Evolutionary conservation across 2,329 filamentous ascomycete species (phyloP), one percentile per base, ranked within the genome.

Genomic region (Sporothrix phasma): DNA sequence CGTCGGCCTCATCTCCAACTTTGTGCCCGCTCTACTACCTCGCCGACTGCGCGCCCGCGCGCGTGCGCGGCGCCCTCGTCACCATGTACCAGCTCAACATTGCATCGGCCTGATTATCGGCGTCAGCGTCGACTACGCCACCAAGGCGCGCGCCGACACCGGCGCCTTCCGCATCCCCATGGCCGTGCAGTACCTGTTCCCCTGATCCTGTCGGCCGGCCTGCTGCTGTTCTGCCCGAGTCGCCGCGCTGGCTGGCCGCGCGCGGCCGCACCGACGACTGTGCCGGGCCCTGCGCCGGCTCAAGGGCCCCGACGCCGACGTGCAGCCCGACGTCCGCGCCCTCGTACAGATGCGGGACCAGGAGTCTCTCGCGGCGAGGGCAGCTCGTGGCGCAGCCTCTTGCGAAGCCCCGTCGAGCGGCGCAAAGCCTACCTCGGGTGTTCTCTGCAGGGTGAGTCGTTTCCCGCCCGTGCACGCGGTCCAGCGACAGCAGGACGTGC

Each of bases 221-320:
- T 59, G 41, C 58, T 61, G 41, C 58, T 47, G 19, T 61, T 61
- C 58, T 61, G 58, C 41, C 58, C 58, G 58, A 61, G 26, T 61
- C 58, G 26, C 58, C 58, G 17, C 58, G 58, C 58, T 61, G 58
- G 58, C 29, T 61, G 15, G 58, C 43, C 2, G 39, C 24, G 19
- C 24, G 24, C 24, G 37, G 47, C 41, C 58, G 58, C n/a, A 47
- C 34, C 26, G 58, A 61, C 10, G 58, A 46, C 37, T 59, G 54
- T 37, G 37, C 11, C 19, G 15, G 13, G 34, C 54, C 5, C 22
- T 59, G 22, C 54, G 37, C 19, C 54, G 54, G 24, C 54, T 59
- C 37, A 59, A 59, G 54, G 54, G 54, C 34, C 54, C 54, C 6
- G 15, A 43, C 19, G 54, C 37, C 13, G 54, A 43, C 19, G 19